phyloP scores from a whole-genome alignment of 495 filamentous ascomycete genomes.

The Staphylotrichum tortipilum region DNA sequence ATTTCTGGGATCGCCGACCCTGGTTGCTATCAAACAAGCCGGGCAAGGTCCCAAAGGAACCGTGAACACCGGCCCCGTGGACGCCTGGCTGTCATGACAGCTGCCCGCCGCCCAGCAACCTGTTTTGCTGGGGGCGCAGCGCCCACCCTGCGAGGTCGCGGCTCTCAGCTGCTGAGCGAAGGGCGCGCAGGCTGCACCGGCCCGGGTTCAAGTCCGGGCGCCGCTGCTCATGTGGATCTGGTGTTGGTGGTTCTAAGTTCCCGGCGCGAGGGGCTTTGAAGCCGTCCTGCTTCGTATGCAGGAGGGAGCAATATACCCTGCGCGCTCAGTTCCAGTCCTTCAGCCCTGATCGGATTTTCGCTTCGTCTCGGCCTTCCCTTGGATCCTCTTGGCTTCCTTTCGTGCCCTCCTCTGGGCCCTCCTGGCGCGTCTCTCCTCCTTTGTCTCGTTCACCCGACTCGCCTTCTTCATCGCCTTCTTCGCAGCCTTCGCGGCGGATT shows the following conservation, averaged over 20 bases:
- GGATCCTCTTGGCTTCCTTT: conserved; percentile 35
- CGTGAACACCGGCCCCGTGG: conserved; percentile 11
- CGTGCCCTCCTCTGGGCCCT: conserved; percentile 36
- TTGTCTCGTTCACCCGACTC: conserved; percentile 25
- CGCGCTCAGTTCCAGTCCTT: background rate
- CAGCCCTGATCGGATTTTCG: conserved; percentile 5
- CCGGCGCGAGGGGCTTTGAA: background rate
- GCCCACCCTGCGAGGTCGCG: no score
- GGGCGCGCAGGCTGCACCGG: no score
- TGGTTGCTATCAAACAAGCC: conserved; percentile 77
- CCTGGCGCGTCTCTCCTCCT: conserved; percentile 32
- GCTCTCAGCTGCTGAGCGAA: no score
- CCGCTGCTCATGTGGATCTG: background rate
- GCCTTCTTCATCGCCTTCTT: conserved; percentile 16
- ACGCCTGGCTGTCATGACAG: background rate
- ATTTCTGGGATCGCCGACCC: conserved; percentile 80
- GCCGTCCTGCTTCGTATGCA: background rate
- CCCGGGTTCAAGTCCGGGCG: no score
- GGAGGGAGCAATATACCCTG: background rate
- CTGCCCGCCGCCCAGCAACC: background rate
- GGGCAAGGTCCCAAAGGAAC: conserved; percentile 53
- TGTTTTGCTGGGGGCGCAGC: no score
- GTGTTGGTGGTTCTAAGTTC: background rate
- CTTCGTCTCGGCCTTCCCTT: background rate
- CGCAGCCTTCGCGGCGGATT: conserved; percentile 14